Evolutionary conservation across 768 basidiomycete species (phyloP).

Genomic region (Podaxis sp.): DNA sequence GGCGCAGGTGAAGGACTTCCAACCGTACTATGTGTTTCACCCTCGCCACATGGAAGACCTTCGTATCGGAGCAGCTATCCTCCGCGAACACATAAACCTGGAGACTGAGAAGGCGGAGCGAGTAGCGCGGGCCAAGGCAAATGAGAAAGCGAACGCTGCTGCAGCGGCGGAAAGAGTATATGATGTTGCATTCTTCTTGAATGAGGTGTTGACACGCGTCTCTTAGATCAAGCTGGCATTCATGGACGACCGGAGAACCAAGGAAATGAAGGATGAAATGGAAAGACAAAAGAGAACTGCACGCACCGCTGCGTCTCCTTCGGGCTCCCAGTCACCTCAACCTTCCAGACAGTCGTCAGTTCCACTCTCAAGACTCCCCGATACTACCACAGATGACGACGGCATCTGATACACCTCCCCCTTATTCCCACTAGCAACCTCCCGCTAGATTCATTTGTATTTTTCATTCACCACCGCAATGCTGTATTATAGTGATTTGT

Average conservation of each 20-base stretch:
- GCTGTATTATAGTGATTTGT: neutral
- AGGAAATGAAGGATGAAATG: slow-evolving; percentile 48
- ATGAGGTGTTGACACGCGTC: neutral
- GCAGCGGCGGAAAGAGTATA: slow-evolving; percentile 52
- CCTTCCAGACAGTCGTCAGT: slow-evolving; percentile 11
- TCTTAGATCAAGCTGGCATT: slow-evolving; percentile 71
- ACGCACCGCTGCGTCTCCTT: slow-evolving; percentile 22
- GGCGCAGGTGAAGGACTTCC: slow-evolving; percentile 60
- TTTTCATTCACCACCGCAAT: neutral
- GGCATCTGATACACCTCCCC: slow-evolving; percentile 2
- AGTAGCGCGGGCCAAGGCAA: slow-evolving; percentile 40
- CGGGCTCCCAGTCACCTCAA: slow-evolving; percentile 5
- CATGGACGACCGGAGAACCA: slow-evolving; percentile 70
- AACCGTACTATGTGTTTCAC: slow-evolving; percentile 69
- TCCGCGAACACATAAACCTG: slow-evolving; percentile 57
- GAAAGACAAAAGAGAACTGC: slow-evolving; percentile 50
- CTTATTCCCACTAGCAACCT: neutral
- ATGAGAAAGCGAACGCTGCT: slow-evolving; percentile 55
- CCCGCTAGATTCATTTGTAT: neutral
- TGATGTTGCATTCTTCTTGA: neutral
- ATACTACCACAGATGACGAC: neutral
- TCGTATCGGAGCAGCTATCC: slow-evolving; percentile 56
- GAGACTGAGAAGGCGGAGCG: slow-evolving; percentile 49
- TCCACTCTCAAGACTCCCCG: slow-evolving; percentile 6
- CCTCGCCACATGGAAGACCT: slow-evolving; percentile 48